Conservation (phyloP, 2,329 filamentous ascomycete species). For the Chaetomium globosum region DNA sequence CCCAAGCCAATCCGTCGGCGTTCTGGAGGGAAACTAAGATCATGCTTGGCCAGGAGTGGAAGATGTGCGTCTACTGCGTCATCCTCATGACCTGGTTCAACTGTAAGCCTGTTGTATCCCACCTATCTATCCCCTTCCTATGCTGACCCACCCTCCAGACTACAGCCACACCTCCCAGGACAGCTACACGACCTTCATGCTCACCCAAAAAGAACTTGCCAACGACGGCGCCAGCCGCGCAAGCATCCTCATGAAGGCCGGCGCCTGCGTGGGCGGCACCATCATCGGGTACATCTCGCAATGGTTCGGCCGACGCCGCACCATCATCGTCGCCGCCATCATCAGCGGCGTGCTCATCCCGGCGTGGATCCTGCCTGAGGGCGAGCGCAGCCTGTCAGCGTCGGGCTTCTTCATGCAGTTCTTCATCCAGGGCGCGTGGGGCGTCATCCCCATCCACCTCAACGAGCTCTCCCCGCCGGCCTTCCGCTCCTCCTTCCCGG, state of each 20-base stretch:
- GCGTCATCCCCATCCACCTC: conserved; percentile 71
- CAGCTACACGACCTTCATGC: conserved; percentile 80
- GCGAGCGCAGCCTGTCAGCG: conserved; percentile 61
- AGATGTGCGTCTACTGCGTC: conserved; percentile 74
- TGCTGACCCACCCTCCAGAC: conserved; percentile 46
- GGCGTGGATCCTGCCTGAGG: conserved; percentile 69
- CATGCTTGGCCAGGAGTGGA: conserved; percentile 73
- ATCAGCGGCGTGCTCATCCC: conserved; percentile 66
- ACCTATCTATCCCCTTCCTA: not conserved
- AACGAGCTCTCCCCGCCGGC: conserved; percentile 72
- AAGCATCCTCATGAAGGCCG: conserved; percentile 79
- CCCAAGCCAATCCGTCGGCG: conserved; percentile 47
- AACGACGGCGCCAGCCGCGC: conserved; percentile 69
- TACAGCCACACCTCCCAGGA: conserved; percentile 82
- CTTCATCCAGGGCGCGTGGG: conserved; percentile 67
- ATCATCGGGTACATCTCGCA: conserved; percentile 75
- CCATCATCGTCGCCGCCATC: conserved; percentile 64
- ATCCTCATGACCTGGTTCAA: conserved; percentile 72
- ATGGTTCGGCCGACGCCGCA: conserved; percentile 71
- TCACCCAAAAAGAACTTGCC: conserved; percentile 68
- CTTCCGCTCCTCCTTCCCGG: conserved; percentile 71
- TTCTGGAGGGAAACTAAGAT: conserved; percentile 71
- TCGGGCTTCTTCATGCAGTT: conserved; percentile 71
- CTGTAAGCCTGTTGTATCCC: conserved; percentile 38
- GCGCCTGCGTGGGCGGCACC: conserved; percentile 73